phyloP scores from a whole-genome alignment of 441 rosid species.

The Rhodomyrtus psidioides region DNA sequence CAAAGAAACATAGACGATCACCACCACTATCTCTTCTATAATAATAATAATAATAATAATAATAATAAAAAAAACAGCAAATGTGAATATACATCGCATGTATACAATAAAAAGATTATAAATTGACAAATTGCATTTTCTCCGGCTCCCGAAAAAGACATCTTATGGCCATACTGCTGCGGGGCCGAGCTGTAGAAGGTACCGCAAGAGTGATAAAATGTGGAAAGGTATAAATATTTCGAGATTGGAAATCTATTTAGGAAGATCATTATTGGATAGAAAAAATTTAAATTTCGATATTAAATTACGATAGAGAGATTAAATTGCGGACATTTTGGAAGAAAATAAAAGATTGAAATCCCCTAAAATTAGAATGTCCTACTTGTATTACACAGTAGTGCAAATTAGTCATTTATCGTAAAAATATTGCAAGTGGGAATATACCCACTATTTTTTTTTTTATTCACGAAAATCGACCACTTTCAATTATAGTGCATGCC shows the following conservation, averaged over 20 bases:
- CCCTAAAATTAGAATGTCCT: not conserved
- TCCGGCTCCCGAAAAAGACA: too few species aligned
- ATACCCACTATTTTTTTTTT: not conserved
- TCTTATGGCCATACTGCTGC: too few species aligned
- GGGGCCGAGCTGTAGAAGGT: too few species aligned
- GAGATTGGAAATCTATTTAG: not conserved
- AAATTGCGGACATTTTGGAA: not conserved
- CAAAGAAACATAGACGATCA: not conserved
- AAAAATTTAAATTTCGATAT: not conserved
- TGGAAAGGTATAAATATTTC: not conserved
- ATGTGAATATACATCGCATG: not conserved
- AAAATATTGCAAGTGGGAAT: not conserved
- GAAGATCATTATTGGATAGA: not conserved
- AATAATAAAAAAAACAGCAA: too few species aligned
- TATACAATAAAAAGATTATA: not conserved
- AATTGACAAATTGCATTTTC: too few species aligned
- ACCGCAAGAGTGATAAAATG: too few species aligned
- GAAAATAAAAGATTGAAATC: not conserved
- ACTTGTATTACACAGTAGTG: not conserved
- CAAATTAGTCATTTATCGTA: not conserved
- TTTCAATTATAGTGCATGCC: not conserved
- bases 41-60: too few species aligned
- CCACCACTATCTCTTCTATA: not conserved
- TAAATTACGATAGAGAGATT: not conserved
- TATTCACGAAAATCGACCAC: not conserved